Evolutionary conservation across 139 green algal genomes (phyloP), one percentile per base, ranked within the genome.

Genomic region (Coccomyxa sp.): DNA sequence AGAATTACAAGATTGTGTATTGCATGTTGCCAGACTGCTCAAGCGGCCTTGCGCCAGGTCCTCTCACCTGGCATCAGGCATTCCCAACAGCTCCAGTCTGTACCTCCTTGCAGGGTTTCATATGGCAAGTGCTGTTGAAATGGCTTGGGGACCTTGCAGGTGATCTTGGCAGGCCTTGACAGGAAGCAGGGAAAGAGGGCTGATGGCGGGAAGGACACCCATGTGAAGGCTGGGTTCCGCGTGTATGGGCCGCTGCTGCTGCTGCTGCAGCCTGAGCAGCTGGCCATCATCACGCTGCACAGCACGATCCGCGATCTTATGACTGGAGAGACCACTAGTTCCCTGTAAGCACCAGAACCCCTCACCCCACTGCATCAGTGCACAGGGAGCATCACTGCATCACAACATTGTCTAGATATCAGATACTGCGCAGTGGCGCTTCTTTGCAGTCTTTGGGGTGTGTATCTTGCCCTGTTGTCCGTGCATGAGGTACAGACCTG

Each of bases 251-350:
- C 90, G 16, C 93, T 87, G 74, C 77, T 94, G 50, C 78, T 90
- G 44, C 73, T 86, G 70, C 79, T 94, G 40, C 55, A 82, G 31
- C 74, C 89, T 8, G 81, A 90, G 41, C 76, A 89, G 55, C 79
- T 94, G 70, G 84, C 89, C 6, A 76, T 89, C 8, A 88, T 94
- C 36, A 85, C 89, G 18, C 81, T 94, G 81, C 86, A 94, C 68
- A 68, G 76, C 73, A 39, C 69, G 37, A 37, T 37, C 34, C 31
- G 9, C 12, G 7, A 6, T 24, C 3, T 74, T 39, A n/a, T 75
- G 33, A 39, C 39, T n/a, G 55, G 8, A 24, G 40, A 27, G 76
- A 22, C n/a, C n/a, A n/a, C n/a, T n/a, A n/a, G n/a, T n/a, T n/a
- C n/a, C n/a, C n/a, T n/a, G n/a, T n/a, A n/a, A n/a, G n/a, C n/a